phyloP scores from a whole-genome alignment of 2,329 filamentous ascomycete genomes.

The Bipolaris bicolor region DNA sequence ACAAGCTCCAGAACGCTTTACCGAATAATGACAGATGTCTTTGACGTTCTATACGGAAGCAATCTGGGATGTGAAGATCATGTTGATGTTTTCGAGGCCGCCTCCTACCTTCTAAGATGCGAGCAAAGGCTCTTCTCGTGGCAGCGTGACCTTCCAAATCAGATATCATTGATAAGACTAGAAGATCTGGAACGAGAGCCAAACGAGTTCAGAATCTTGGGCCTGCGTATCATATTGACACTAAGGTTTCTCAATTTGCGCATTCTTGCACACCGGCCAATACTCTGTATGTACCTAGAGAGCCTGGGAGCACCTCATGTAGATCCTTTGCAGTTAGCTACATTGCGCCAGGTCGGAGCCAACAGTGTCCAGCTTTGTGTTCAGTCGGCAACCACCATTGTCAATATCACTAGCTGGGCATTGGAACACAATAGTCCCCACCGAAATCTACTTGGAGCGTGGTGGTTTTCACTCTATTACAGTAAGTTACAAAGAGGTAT shows the following conservation, averaged over 20 bases:
- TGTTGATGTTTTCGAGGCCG: slow-evolving; percentile 35
- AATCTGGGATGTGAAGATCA: slow-evolving; percentile 51
- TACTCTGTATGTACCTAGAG: slow-evolving; percentile 50
- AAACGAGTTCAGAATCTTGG: slow-evolving; percentile 5
- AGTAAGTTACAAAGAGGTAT: slow-evolving; percentile 18
- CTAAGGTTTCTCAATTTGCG: slow-evolving; percentile 53
- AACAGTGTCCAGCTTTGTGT: slow-evolving; percentile 45
- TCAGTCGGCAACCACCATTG: slow-evolving; percentile 45
- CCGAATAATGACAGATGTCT: slow-evolving; percentile 39
- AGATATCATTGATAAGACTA: slow-evolving; percentile 21
- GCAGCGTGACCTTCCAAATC: slow-evolving; percentile 44
- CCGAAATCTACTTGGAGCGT: slow-evolving; percentile 45
- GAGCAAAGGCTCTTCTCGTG: slow-evolving; percentile 51
- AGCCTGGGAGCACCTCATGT: slow-evolving; percentile 10
- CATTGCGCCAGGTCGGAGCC: slow-evolving; percentile 42
- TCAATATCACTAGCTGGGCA: slow-evolving; percentile 40
- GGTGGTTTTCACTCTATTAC: slow-evolving; percentile 54
- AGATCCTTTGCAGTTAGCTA: slow-evolving; percentile 24
- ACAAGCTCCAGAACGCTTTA: slow-evolving; percentile 40
- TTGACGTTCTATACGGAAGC: slow-evolving; percentile 53
- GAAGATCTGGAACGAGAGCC: not conserved
- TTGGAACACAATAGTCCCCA: slow-evolving; percentile 23
- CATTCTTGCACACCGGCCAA: slow-evolving; percentile 51
- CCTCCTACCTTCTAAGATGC: slow-evolving; percentile 40
- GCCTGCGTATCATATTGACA: slow-evolving; percentile 53